Evolutionary conservation across 108 stramenopile genomes (phyloP).

Genomic region (Schizochytrium sp.): DNA sequence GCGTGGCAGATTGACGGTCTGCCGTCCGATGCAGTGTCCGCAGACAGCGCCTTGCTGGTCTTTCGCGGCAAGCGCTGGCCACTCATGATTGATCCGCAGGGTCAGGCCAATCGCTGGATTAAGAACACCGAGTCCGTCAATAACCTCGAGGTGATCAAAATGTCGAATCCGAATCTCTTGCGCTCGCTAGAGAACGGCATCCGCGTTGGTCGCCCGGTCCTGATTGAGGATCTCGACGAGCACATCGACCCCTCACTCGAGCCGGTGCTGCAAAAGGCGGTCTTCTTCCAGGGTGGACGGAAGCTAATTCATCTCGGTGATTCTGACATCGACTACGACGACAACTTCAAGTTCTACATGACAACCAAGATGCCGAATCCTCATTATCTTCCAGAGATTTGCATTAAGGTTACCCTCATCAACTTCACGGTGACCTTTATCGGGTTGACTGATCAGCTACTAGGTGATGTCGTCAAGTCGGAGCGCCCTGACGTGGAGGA

Average conservation of each 20-base stretch:
- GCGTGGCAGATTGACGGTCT: slow-evolving; percentile 54
- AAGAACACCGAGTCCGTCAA: slow-evolving; percentile 43
- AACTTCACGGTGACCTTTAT: slow-evolving; percentile 61
- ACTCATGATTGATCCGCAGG: slow-evolving; percentile 62
- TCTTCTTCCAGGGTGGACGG: slow-evolving; percentile 52
- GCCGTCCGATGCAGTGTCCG: slow-evolving; percentile 51
- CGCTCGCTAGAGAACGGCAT: slow-evolving; percentile 48
- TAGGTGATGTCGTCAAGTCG: slow-evolving; percentile 50
- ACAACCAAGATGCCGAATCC: slow-evolving; percentile 60
- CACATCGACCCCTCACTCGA: slow-evolving; percentile 52
- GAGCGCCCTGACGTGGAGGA: slow-evolving; percentile 54
- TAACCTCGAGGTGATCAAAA: slow-evolving; percentile 36
- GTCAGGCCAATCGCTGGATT: slow-evolving; percentile 60
- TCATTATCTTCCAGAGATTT: slow-evolving; percentile 62
- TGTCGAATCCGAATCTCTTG: slow-evolving; percentile 49
- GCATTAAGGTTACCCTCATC: slow-evolving; percentile 58
- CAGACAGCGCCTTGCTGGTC: slow-evolving; percentile 52
- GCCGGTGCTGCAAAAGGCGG: slow-evolving; percentile 49
- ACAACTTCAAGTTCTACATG: slow-evolving; percentile 51
- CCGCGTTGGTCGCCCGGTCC: slow-evolving; percentile 49
- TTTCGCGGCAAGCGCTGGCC: slow-evolving; percentile 53
- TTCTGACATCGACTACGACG: slow-evolving; percentile 54
- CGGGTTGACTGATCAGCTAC: slow-evolving; percentile 55
- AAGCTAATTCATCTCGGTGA: slow-evolving; percentile 54
- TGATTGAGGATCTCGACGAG: slow-evolving; percentile 57